These are phyloP conservation scores for Boletus nobilissimus DNA, from an alignment of 1,284 basidiomycete genomes.

Conservation along the genomic window DNA sequence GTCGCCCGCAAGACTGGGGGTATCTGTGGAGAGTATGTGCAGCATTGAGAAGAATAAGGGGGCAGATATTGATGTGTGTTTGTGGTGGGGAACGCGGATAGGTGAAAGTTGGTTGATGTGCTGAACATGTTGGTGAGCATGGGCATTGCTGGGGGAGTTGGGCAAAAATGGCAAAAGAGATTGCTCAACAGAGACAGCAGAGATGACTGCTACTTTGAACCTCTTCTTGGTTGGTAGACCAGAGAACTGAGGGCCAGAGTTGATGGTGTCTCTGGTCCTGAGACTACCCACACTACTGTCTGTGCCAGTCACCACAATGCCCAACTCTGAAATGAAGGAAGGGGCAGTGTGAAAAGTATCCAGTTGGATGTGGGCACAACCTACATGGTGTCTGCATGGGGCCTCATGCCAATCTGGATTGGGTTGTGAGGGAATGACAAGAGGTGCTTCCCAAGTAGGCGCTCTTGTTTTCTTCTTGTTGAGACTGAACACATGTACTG, in stretches of 20 bases:
- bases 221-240: conserved; percentile 67
- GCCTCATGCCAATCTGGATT: conserved; percentile 90
- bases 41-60: too few relatives aligned
- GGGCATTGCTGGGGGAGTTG: too few relatives aligned
- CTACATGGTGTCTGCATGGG: conserved; percentile 63
- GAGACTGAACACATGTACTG: conserved; percentile 48
- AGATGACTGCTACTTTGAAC: conserved; percentile 45
- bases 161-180: conserved; percentile 79
- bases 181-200: not conserved
- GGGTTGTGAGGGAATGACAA: conserved; percentile 85
- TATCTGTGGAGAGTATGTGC: too few relatives aligned
- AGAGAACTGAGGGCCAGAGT: conserved; percentile 70
- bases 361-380: conserved; percentile 33
- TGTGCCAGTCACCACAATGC: conserved; percentile 67
- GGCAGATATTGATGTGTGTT: too few relatives aligned
- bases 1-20: too few relatives aligned
- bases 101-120: too few relatives aligned
- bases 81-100: too few relatives aligned
- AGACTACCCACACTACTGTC: conserved; percentile 85
- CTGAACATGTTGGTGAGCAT: too few relatives aligned
- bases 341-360: conserved; percentile 18
- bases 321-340: conserved; percentile 77
- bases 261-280: conserved; percentile 74
- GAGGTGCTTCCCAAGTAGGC: conserved; percentile 61
- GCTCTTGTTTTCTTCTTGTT: conserved; percentile 56